Base-by-base conservation (phyloP, 148 eudicot genomes). In the Diospyros kaki region DNA sequence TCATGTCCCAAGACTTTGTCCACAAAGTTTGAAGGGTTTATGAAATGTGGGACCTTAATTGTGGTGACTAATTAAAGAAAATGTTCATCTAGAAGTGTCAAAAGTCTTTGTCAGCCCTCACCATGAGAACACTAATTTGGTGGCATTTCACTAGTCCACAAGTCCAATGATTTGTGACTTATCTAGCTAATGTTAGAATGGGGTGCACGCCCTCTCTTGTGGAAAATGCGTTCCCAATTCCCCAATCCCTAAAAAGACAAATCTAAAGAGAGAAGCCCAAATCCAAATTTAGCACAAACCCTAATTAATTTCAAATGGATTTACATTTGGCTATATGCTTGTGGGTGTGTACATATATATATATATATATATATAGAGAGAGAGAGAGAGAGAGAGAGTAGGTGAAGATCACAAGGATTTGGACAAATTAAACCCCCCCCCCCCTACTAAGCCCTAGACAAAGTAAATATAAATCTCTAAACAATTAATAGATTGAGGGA, bases 91-190 rank as follows among this genome's bases (percentile, higher is more conserved):
- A 28, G 28, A 74, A 18, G 58, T 12, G 76, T 74, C 73, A 68
- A 73, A 50, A 9, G 41, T 60, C 72, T 28, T 39, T 81, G 80
- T 58, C 80, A 81, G 66, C 75, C 69, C 80, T 69, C 66, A 74
- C 66, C 61, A 51, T 1, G 17, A 38, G 43, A 41, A 50, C 17
- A 41, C 55, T 64, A 15, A 39, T 12, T 48, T 67, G 17, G 39
- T 45, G 5, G 55, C 46, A 67, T 9, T 18, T 18, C 70, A 67
- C 41, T n/a, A 67, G 44, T 68, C 71, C 56, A 51, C 71, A 28
- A 38, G 71, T 12, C 58, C 58, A 51, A 68, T 51, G 43, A 68
- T 18, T 2, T 28, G 15, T 10, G 71, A 68, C 58, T 50, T 2
- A n/a, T 51, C 12, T 68, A 28, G 28, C 28, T 28, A 28, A 28